Base-by-base conservation (phyloP, 768 basidiomycete species). In the Russula sp. region DNA sequence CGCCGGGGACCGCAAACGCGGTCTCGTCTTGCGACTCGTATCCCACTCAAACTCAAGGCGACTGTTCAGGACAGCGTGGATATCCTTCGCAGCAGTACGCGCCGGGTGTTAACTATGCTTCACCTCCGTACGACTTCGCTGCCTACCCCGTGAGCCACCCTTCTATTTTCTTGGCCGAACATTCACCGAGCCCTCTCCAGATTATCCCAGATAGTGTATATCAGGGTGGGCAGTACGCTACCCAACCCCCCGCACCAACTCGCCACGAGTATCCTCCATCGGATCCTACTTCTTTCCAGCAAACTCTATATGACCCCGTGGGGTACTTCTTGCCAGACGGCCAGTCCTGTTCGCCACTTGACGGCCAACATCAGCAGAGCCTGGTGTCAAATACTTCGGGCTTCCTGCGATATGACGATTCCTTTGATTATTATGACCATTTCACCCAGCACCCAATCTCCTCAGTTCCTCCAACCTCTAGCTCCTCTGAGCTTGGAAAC, bases 401-500 rank as follows among this genome's bases (percentile, higher is more conserved):
- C 18, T 59, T 58, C 42, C 10, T 55, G 10, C 48, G 44, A 18
- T 64, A 27, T 44, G 53, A 49, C 32, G 58, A 39, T 34, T 44
- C 34, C 6, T 35, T 60, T 11, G 63, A 48, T 6, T 53, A 51
- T 16, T 60, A 44, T 32, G 54, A 51, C 16, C 18, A 49, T 1
- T 56, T 51, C 34, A 31, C 35, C 14, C 61, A 42, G 32, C 55
- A 55, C 10, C 7, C 61, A 11, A 7, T 53, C 9, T 13, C 62
- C 16, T 7, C 55, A 6, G n/a, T 57, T 16, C 59, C 55, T 14
- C 37, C 50, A 0, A 55, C 61, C 16, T 65, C 63, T 16, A 31
- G 52, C 31, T 66, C 65, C 14, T 66, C 65, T 16, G 65, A 66
- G 40, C 65, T 66, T 1, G 65, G 62, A 2, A 53, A 66, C 22